Evolutionary conservation across 2,329 filamentous ascomycete species (phyloP).

Genomic region (Fusarium falciforme): DNA sequence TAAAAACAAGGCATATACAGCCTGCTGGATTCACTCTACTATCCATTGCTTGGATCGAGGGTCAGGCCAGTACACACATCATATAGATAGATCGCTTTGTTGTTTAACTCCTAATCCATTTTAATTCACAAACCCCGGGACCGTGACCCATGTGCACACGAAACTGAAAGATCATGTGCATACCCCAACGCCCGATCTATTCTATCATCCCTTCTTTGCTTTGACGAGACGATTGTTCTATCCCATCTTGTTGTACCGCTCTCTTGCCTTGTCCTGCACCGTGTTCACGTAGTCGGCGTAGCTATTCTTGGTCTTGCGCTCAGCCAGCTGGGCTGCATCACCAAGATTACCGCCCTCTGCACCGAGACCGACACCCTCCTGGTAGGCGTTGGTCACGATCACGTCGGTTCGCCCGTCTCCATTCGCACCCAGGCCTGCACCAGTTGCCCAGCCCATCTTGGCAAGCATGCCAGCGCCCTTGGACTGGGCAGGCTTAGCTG

Average conservation of each 20-base stretch:
- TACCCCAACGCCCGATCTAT: slow-evolving; percentile 11
- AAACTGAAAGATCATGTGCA: not conserved
- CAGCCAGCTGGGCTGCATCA: slow-evolving; percentile 73
- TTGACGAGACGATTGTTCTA: slow-evolving; percentile 6
- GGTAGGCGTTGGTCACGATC: slow-evolving; percentile 73
- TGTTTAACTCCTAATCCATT: not conserved
- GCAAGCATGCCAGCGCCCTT: slow-evolving; percentile 76
- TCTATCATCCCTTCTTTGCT: slow-evolving; percentile 5
- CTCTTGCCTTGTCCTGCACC: slow-evolving; percentile 73
- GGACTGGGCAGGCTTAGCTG: slow-evolving; percentile 55
- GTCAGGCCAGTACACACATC: not conserved
- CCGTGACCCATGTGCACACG: not conserved
- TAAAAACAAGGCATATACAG: not conserved
- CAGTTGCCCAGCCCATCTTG: slow-evolving; percentile 79
- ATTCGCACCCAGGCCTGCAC: slow-evolving; percentile 72
- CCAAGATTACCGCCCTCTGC: slow-evolving; percentile 77
- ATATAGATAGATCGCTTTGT: not conserved
- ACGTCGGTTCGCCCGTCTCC: slow-evolving; percentile 72
- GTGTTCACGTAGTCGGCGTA: slow-evolving; percentile 73
- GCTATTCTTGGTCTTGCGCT: slow-evolving; percentile 68
- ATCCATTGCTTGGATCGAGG: not conserved
- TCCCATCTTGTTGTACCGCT: slow-evolving; percentile 70
- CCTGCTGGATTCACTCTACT: not conserved
- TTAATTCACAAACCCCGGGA: not conserved
- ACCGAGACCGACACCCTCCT: slow-evolving; percentile 75